Evolutionary conservation across 2,329 filamentous ascomycete species (phyloP).

Genomic region (Chaetomium sp.): DNA sequence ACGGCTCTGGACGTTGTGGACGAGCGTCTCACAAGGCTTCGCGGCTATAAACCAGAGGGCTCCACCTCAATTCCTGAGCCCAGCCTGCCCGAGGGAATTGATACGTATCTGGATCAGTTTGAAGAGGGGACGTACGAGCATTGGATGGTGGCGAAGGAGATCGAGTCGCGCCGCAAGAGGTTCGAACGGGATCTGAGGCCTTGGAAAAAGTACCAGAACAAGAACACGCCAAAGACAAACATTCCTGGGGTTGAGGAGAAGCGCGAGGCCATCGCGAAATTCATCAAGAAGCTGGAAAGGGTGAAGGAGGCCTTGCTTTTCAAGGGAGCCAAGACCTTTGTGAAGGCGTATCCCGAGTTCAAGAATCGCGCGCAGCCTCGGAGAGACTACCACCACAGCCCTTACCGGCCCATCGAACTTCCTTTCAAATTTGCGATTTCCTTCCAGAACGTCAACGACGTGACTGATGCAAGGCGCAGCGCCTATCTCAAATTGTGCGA

Average conservation of each 20-base stretch:
- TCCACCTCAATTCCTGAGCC: constrained; percentile 25
- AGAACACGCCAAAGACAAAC: constrained; percentile 28
- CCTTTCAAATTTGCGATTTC: constrained; percentile 43
- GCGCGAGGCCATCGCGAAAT: constrained; percentile 43
- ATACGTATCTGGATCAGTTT: constrained; percentile 49
- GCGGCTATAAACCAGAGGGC: constrained; percentile 36
- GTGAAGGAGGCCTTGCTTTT: constrained; percentile 49
- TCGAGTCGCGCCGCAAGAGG: constrained; percentile 28
- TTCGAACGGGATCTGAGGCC: constrained; percentile 28
- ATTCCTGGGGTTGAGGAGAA: constrained; percentile 43
- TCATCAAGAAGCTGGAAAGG: constrained; percentile 46
- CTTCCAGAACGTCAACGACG: constrained; percentile 49
- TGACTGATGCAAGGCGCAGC: constrained; percentile 46
- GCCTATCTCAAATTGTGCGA: constrained; percentile 60
- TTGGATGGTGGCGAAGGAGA: constrained; percentile 42
- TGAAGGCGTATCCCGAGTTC: constrained; percentile 57
- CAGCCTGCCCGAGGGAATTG: constrained; percentile 30
- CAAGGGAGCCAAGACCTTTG: constrained; percentile 60
- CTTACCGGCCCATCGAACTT: too few relatives aligned
- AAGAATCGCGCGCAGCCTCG: background rate
- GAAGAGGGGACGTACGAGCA: constrained; percentile 53
- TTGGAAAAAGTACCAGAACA: constrained; percentile 29
- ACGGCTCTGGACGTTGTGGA: constrained; percentile 57
- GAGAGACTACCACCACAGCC: background rate
- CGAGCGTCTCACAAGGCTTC: constrained; percentile 43